Percentiles rank a stretch among this genome's conserved stretches.
Conservation (phyloP, 1,284 basidiomycete species). For the Chiua sp. region DNA sequence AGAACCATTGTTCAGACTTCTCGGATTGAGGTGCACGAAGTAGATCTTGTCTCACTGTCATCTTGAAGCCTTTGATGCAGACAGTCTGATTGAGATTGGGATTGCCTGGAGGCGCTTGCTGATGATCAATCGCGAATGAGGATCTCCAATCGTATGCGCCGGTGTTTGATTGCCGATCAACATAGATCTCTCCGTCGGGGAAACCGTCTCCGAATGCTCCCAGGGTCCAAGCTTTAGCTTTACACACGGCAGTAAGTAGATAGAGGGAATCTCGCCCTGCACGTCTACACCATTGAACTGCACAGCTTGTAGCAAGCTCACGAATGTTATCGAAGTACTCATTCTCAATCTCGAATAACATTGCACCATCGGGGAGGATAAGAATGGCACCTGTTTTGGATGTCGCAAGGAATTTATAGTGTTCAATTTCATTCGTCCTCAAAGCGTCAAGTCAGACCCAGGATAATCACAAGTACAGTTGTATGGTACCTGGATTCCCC, state of each 20-base stretch:
- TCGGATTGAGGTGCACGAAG: neutral
- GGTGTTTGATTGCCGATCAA: neutral
- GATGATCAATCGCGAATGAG: neutral
- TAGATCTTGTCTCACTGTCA: neutral
- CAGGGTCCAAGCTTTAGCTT: conserved; percentile 2
- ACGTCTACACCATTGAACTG: conserved; percentile 5
- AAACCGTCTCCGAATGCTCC: neutral
- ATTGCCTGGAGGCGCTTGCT: neutral
- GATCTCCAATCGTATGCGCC: neutral
- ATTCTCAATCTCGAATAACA: neutral
- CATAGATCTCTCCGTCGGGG: neutral
- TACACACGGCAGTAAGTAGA: conserved; percentile 10
- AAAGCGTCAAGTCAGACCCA: neutral
- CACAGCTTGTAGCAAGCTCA: neutral
- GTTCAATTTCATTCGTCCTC: neutral
- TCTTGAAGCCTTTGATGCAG: conserved; percentile 4
- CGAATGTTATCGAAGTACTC: neutral
- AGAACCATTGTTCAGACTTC: neutral
- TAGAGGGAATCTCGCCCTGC: conserved; percentile 1
- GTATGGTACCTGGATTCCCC: neutral
- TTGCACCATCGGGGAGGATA: conserved; percentile 8
- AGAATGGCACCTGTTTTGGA: conserved; percentile 11
- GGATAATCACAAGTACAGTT: neutral
- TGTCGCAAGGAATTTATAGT: conserved; percentile 5
- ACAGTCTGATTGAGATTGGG: neutral